Percentiles rank a stretch among this genome's conserved stretches.
Conservation (phyloP, 2,329 filamentous ascomycete species). For the Talaromyces sp. region DNA sequence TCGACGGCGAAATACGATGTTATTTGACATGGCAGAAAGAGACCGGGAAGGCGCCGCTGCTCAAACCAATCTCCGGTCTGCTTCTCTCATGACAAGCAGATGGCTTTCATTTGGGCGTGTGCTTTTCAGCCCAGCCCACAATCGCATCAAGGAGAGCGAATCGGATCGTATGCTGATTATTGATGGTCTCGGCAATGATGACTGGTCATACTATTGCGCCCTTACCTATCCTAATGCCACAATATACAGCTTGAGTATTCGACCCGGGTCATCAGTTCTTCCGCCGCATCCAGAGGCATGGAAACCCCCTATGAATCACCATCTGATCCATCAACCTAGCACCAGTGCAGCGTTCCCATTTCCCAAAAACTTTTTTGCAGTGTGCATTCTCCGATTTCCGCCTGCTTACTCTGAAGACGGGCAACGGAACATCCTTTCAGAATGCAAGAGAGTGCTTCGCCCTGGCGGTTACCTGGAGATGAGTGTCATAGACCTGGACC, state of each 20-base stretch:
- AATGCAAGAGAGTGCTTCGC: slow-evolving; percentile 47
- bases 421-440: slow-evolving; percentile 42
- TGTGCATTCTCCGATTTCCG: slow-evolving; percentile 44
- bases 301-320: slow-evolving; percentile 40
- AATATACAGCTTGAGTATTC: slow-evolving; percentile 40
- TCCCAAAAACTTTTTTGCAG: slow-evolving; percentile 44
- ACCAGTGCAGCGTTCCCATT: slow-evolving; percentile 42
- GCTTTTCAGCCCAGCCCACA: slow-evolving; percentile 47
- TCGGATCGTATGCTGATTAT: slow-evolving; percentile 45
- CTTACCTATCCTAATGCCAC: slow-evolving; percentile 44
- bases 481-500: slow-evolving; percentile 46
- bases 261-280: slow-evolving; percentile 26
- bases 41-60: slow-evolving; percentile 37
- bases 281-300: slow-evolving; percentile 37
- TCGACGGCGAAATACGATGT: slow-evolving; percentile 28
- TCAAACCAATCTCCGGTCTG: slow-evolving; percentile 45
- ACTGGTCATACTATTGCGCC: slow-evolving; percentile 51
- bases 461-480: slow-evolving; percentile 47
- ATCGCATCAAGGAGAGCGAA: slow-evolving; percentile 36
- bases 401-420: slow-evolving; percentile 40
- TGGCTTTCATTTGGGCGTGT: slow-evolving; percentile 50
- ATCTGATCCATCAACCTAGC: slow-evolving; percentile 38
- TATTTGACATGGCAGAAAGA: slow-evolving; percentile 38
- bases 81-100: slow-evolving; percentile 48
- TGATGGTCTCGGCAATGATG: slow-evolving; percentile 48